Evolutionary conservation across 225 moss, liverwort and hornwort genomes (phyloP), one percentile per base, ranked within the genome.

Genomic region (Ulota crispa): DNA sequence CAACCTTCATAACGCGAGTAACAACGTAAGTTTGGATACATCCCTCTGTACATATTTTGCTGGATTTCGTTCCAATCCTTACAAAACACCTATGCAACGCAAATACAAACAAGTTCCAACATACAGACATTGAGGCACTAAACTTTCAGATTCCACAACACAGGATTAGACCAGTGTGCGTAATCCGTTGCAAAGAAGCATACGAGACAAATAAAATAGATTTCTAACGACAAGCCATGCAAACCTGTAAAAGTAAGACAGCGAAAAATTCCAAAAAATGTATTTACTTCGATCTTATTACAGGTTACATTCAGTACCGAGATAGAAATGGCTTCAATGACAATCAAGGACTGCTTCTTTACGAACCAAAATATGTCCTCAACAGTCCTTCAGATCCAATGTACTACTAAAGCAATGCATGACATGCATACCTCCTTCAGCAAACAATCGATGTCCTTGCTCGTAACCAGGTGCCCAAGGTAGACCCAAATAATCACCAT

Each of bases 391-490:
- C 60, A 71, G 43, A 72, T 82, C 42, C 52, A 27, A 53, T 53
- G 43, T 60, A 61, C 9, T 71, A 53, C 60, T 59, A 66, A 82
- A 54, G 76, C 31, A 73, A 64, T 36, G 15, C 15, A 79, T 36
- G 63, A 24, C 31, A 37, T 54, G 55, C 62, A 56, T 91, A 94
- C 94, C 94, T 90, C 97, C 97, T 89, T 93, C 91, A 32, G 92
- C 97, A 86, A 80, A 85, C 80, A 97, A 72, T 11, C 68, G 84
- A 89, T 93, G 94, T 45, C 88, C 70, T 88, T 97, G 97, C 76
- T 88, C 89, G 80, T 89, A 84, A 80, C 92, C 94, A 85, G 93
- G 91, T 86, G 89, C 88, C 97, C 97, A 97, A 31, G 97, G 97
- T 72, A 97, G 90, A 66, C 91, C 79, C 73, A 95, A 75, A 76